Percentiles rank a stretch among this genome's conserved stretches.
phyloP scores from a whole-genome alignment of 176 grass and related monocot species.

The Panicum miliaceum region DNA sequence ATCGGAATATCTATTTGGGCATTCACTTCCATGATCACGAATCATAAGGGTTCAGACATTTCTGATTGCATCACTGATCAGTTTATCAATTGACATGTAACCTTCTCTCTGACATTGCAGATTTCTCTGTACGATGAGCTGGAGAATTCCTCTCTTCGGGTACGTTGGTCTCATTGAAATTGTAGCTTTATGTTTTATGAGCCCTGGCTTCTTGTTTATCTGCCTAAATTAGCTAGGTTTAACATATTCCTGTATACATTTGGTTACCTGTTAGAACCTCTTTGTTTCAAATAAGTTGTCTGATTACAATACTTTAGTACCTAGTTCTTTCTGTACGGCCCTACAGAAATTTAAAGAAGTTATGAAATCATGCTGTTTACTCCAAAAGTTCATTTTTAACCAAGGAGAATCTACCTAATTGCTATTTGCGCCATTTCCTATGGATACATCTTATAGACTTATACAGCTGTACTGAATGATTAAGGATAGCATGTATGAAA shows the following conservation, averaged over 20 bases:
- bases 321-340: neutral
- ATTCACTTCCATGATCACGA: neutral
- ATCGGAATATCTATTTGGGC: neutral
- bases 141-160: conserved; percentile 84
- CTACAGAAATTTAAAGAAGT: neutral
- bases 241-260: conserved; percentile 15
- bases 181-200: conserved; percentile 3
- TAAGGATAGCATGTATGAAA: neutral
- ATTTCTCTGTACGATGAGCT: conserved; percentile 62
- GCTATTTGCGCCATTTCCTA: neutral
- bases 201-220: neutral
- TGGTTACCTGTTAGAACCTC: neutral
- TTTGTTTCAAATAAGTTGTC: conserved; percentile 6
- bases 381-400: conserved; percentile 10
- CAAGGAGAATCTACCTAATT: conserved; percentile 2
- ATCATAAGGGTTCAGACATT: neutral
- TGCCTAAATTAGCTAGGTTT: neutral
- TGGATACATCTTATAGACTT: conserved; percentile 33
- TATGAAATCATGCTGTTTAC: neutral
- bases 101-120: conserved; percentile 37
- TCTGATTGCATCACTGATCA: neutral
- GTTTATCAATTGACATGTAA: neutral
- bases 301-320: neutral
- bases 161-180: conserved; percentile 37
- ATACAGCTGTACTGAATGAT: neutral